Percentiles rank a stretch among this genome's conserved stretches.
Evolutionary conservation across 371 early-diverging fungal species (phyloP).

Genomic region (Lichtheimia ramosa): DNA sequence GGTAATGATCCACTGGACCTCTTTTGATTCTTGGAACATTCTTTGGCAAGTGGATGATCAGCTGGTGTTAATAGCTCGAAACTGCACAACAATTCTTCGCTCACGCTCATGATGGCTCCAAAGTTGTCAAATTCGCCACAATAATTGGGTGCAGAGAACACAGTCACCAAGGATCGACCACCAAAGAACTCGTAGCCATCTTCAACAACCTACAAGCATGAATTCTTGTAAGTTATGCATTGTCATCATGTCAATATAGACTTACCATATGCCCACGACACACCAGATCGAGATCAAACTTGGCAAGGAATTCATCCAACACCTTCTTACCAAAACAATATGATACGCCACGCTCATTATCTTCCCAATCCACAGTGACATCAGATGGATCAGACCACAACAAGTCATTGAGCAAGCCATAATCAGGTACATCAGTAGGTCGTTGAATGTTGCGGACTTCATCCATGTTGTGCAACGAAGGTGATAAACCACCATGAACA

Average conservation of each 20-base stretch:
- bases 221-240: background rate
- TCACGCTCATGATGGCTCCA: constrained; percentile 96
- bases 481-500: constrained; percentile 98
- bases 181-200: constrained; percentile 99
- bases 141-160: constrained; percentile 98
- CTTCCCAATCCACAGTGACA: constrained; percentile 87
- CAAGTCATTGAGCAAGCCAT: constrained; percentile 85
- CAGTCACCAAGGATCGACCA: constrained; percentile 91
- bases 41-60: constrained; percentile 42
- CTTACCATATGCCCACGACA: constrained; percentile 93
- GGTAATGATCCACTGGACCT: constrained; percentile 6
- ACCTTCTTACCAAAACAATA: constrained; percentile 93
- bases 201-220: constrained; percentile 75
- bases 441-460: constrained; percentile 91
- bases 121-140: constrained; percentile 99
- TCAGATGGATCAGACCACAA: constrained; percentile 93
- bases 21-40: constrained; percentile 20
- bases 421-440: constrained; percentile 98
- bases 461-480: constrained; percentile 86
- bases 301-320: constrained; percentile 86
- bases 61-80: constrained; percentile 65
- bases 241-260: background rate
- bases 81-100: constrained; percentile 89
- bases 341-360: constrained; percentile 98
- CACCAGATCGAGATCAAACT: constrained; percentile 91